Conservation (phyloP, 768 basidiomycete genomes). For the Vararia minispora region DNA sequence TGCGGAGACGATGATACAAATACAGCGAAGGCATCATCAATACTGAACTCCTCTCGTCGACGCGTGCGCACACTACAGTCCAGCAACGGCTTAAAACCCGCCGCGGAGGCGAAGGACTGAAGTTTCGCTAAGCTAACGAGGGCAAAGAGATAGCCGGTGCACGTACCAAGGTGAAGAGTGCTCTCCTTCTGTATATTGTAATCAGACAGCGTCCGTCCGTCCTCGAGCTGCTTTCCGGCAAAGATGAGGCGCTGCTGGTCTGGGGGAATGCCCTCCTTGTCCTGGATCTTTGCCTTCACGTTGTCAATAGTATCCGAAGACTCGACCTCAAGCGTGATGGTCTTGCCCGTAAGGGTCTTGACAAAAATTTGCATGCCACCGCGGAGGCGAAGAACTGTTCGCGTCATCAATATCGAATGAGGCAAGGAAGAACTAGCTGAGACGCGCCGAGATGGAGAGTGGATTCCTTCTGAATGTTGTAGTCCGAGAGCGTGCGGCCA, state of each 20-base stretch:
- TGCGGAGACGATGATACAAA: too few species aligned
- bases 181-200: slow-evolving; percentile 96
- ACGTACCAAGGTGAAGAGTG: slow-evolving; percentile 59
- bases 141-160: too few species aligned
- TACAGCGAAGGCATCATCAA: too few species aligned
- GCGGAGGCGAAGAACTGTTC: slow-evolving; percentile 32
- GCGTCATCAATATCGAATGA: background rate
- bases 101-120: slow-evolving; percentile 64
- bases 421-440: background rate
- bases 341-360: slow-evolving; percentile 85
- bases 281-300: slow-evolving; percentile 76
- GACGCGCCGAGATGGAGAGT: slow-evolving; percentile 50
- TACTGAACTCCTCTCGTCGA: too few species aligned
- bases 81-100: slow-evolving; percentile 58
- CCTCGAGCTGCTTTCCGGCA: slow-evolving; percentile 92
- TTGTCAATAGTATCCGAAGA: slow-evolving; percentile 70
- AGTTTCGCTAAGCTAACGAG: too few species aligned
- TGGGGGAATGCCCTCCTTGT: slow-evolving; percentile 80
- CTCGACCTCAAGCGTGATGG: slow-evolving; percentile 82
- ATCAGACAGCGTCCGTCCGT: slow-evolving; percentile 81
- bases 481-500: slow-evolving; percentile 82
- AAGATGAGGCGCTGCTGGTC: slow-evolving; percentile 94
- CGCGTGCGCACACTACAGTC: too few species aligned
- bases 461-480: slow-evolving; percentile 86
- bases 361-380: slow-evolving; percentile 76